Base-by-base conservation (phyloP, 2,329 filamentous ascomycete genomes). In the Pseudocercospora crystallina region DNA sequence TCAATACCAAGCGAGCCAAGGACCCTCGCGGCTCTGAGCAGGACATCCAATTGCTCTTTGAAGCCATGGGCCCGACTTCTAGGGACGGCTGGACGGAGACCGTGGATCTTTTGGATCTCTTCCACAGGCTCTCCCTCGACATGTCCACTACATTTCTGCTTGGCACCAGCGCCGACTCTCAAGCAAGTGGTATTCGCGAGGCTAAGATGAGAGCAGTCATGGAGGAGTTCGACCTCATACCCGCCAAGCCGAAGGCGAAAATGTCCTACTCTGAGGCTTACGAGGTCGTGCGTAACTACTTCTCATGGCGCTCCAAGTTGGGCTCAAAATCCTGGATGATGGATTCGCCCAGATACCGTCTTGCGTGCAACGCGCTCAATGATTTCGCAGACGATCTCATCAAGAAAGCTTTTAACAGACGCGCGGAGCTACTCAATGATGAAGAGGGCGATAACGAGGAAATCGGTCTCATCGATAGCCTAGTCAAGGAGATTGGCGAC, bases 401-500 rank as follows among this genome's bases (percentile, higher is more conserved):
- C 33, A 31, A 33, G 3, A 44, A 43, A 15, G 57, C 57, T 8
- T 58, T 60, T 13, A 35, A 42, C 3, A 26, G 52, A n/a, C 52
- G 31, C 11, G 8, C 33, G 12, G 39, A 50, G 17, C 20, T 26
- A 26, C 20, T 26, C 20, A 26, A 26, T 26, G 26, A 14, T 8
- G n/a, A 42, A 9, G 15, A 10, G 7, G 15, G 29, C 12, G 41
- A 47, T n/a, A 32, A 11, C 2, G 41, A 49, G n/a, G 40, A 39
- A 15, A 30, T n/a, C 12, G 65, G 72, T 29, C 75, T 76, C 56
- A 69, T 75, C 31, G 67, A 73, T 43, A 70, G 71, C 40, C 64
- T 76, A 2, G 72, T 71, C 3, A 69, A 68, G 48, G 66, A 73
- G 52, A 73, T 73, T 2, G 65, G 60, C 2, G 71, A 76, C 51